Percentiles rank a stretch among this genome's conserved stretches.
These are phyloP conservation scores for Kodamaea arcana DNA, from an alignment of 1,139 yeast species.

Conservation along the genomic window DNA sequence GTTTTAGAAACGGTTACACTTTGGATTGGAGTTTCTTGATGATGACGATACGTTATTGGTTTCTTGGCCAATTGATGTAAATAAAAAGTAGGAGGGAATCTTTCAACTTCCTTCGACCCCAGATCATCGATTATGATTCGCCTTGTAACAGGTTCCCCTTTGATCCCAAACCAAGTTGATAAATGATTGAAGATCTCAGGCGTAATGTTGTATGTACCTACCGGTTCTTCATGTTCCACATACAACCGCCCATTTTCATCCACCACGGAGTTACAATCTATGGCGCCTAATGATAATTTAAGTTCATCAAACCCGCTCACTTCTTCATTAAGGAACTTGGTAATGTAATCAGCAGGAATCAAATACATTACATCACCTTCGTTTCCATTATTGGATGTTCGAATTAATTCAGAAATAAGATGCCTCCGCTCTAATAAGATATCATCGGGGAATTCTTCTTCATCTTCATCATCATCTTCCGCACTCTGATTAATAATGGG, in stretches of 20 bases:
- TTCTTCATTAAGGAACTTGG: slow-evolving; percentile 22
- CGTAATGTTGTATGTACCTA: slow-evolving; percentile 30
- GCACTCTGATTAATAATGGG: no score
- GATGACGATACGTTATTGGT: slow-evolving; percentile 7
- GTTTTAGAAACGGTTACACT: slow-evolving; percentile 26
- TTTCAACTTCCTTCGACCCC: slow-evolving; percentile 46
- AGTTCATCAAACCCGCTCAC: slow-evolving; percentile 25
- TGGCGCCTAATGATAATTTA: slow-evolving; percentile 26
- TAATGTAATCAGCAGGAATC: slow-evolving; percentile 29
- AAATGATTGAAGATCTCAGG: slow-evolving; percentile 41
- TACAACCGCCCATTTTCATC: slow-evolving; percentile 30
- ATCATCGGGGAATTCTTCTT: background rate
- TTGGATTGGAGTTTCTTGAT: slow-evolving; percentile 7
- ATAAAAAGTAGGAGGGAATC: slow-evolving; percentile 46
- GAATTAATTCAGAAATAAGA: slow-evolving; percentile 20
- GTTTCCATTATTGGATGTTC: slow-evolving; percentile 13
- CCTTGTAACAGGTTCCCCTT: slow-evolving; percentile 45
- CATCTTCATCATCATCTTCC: slow-evolving; percentile 1
- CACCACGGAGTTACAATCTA: slow-evolving; percentile 28
- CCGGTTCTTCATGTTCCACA: slow-evolving; percentile 28
- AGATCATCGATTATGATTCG: slow-evolving; percentile 32
- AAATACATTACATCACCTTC: slow-evolving; percentile 40
- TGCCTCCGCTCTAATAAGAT: slow-evolving; percentile 15
- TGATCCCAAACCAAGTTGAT: slow-evolving; percentile 52
- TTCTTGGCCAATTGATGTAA: slow-evolving; percentile 45